phyloP scores from a whole-genome alignment of 2,329 filamentous ascomycete species.

The Penicillium sp. region DNA sequence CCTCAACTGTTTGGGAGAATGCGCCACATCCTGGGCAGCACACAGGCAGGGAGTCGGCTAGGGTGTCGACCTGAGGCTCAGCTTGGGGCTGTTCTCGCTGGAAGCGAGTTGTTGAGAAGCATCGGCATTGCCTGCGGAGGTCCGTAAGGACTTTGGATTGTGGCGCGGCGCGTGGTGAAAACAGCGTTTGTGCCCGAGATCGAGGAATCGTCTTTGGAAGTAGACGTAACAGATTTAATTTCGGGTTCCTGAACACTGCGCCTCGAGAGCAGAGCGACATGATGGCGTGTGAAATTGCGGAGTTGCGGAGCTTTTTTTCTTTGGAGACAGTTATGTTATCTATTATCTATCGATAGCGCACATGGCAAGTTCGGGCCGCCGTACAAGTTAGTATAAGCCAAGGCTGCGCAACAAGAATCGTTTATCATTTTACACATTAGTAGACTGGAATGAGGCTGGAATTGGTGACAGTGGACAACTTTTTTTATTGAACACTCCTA shows the following conservation, averaged over 20 bases:
- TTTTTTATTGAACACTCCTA: background rate
- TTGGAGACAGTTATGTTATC: slow-evolving; percentile 17
- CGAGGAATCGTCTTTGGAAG: background rate
- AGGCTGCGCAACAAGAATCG: background rate
- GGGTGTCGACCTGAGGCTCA: slow-evolving; percentile 13
- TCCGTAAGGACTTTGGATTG: background rate
- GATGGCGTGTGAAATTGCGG: slow-evolving; percentile 15
- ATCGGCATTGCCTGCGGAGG: slow-evolving; percentile 14
- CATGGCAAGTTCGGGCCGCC: slow-evolving; percentile 16
- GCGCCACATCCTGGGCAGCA: slow-evolving; percentile 65
- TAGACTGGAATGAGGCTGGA: background rate
- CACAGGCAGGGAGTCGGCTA: slow-evolving; percentile 43
- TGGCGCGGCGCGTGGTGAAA: background rate
- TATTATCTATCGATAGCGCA: slow-evolving; percentile 27
- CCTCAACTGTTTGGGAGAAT: slow-evolving; percentile 55
- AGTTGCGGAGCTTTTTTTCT: slow-evolving; percentile 23
- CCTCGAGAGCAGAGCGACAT: slow-evolving; percentile 32
- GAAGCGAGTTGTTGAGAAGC: slow-evolving; percentile 19
- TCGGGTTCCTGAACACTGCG: slow-evolving; percentile 19
- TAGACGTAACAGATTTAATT: slow-evolving; percentile 4
- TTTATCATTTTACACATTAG: background rate
- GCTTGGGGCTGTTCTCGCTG: slow-evolving; percentile 6
- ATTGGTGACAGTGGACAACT: background rate
- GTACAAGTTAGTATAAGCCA: slow-evolving; percentile 14
- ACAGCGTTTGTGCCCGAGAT: background rate